phyloP scores from a whole-genome alignment of 1,284 basidiomycete genomes.

The Pseudomicrostroma phylloplanum region DNA sequence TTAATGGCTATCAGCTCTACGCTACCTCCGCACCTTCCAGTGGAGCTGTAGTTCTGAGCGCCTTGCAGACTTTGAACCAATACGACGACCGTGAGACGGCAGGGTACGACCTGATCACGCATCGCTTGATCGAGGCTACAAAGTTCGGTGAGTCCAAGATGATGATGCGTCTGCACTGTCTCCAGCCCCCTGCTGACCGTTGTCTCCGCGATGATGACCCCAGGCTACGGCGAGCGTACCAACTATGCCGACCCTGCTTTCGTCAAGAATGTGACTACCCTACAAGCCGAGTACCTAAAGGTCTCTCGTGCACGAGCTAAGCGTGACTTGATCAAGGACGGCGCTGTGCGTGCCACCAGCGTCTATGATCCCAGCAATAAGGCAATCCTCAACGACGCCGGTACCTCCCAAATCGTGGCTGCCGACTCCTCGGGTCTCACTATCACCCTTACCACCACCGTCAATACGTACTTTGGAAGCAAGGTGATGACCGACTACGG shows the following conservation, averaged over 20 bases:
- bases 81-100: constrained; percentile 25
- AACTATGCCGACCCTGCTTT: constrained; percentile 53
- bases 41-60: constrained; percentile 46
- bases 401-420: constrained; percentile 52
- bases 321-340: constrained; percentile 43
- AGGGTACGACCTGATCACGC: constrained; percentile 41
- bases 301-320: constrained; percentile 37
- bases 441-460: constrained; percentile 53
- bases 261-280: constrained; percentile 49
- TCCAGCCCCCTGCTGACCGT: neutral
- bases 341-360: constrained; percentile 25
- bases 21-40: constrained; percentile 45
- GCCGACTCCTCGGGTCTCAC: constrained; percentile 51
- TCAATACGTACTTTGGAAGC: constrained; percentile 52
- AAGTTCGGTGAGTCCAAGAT: constrained; percentile 19
- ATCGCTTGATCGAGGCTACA: constrained; percentile 52
- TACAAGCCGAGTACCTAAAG: constrained; percentile 49
- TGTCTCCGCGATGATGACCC: constrained; percentile 24
- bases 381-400: constrained; percentile 44
- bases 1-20: constrained; percentile 30
- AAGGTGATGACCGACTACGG: constrained; percentile 35
- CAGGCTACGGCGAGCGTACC: constrained; percentile 52
- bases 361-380: constrained; percentile 50
- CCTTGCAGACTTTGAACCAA: constrained; percentile 42
- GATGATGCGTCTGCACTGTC: neutral